Evolutionary conservation across 2,329 filamentous ascomycete species (phyloP).

Genomic region (Dactylonectria macrodidyma): DNA sequence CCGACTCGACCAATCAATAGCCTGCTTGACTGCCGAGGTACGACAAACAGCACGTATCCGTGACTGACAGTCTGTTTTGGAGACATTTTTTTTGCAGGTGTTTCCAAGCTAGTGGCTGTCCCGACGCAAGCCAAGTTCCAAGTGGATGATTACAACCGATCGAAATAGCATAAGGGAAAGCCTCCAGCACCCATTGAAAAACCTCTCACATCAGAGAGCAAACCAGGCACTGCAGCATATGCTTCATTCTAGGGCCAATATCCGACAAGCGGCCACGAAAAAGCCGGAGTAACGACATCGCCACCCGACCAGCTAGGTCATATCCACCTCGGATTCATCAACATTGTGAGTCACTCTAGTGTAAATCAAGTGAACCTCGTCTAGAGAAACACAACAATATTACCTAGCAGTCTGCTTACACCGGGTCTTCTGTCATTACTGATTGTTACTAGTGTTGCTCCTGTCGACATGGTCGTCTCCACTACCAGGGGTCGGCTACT

Average conservation of each 20-base stretch:
- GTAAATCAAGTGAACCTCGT: too few relatives aligned
- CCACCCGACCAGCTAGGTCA: neutral
- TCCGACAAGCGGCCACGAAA: neutral
- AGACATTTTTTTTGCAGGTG: neutral
- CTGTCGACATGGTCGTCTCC: conserved; percentile 28
- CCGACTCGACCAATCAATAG: neutral
- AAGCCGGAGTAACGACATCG: neutral
- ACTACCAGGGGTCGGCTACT: conserved; percentile 22
- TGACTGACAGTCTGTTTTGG: neutral
- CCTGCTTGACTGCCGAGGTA: neutral
- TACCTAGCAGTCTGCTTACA: neutral
- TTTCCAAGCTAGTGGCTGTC: neutral
- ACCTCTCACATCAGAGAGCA: neutral
- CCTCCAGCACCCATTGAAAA: neutral
- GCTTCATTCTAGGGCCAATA: neutral
- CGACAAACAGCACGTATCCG: too few relatives aligned
- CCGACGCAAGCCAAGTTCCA: neutral
- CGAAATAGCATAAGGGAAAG: neutral
- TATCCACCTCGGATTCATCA: neutral
- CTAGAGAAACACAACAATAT: neutral
- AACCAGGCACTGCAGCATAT: neutral
- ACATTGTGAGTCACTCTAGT: neutral
- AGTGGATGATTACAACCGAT: neutral
- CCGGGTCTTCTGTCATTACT: neutral
- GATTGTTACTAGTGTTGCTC: neutral